Evolutionary conservation across 306 rosid species (phyloP).

Genomic region (Vicia sativa): DNA sequence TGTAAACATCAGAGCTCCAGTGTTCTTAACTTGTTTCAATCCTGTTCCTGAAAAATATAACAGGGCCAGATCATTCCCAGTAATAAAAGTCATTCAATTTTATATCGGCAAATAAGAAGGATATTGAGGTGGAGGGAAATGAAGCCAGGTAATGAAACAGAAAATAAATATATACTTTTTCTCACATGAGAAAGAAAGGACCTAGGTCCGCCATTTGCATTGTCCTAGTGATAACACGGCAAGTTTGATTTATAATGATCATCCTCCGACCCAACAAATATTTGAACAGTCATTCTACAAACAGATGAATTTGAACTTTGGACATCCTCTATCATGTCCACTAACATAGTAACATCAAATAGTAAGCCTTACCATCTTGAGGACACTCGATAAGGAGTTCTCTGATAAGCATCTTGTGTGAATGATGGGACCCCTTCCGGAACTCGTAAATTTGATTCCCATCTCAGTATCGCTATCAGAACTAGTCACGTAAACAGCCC

Average conservation of each 20-base stretch:
- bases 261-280: neutral
- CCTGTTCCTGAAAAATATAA: neutral
- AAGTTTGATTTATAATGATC: too few relatives aligned
- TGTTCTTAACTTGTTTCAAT: neutral
- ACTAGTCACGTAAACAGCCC: constrained; percentile 52
- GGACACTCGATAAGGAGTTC: constrained; percentile 46
- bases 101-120: neutral
- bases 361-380: constrained; percentile 47
- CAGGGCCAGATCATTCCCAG: neutral
- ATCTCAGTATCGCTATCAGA: constrained; percentile 46
- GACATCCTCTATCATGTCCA: constrained; percentile 1
- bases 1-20: neutral
- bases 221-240: too few relatives aligned
- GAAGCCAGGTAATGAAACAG: neutral
- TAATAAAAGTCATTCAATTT: neutral
- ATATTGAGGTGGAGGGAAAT: neutral
- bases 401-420: constrained; percentile 72
- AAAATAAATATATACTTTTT: too few relatives aligned
- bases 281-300: neutral
- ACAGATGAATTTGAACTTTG: constrained; percentile 13
- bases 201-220: too few relatives aligned
- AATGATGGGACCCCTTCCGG: constrained; percentile 64
- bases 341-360: neutral
- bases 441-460: constrained; percentile 31
- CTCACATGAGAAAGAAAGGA: too few relatives aligned